Base-by-base conservation (phyloP, 169 alveolate species). In the Plasmodium cynomolgi region DNA sequence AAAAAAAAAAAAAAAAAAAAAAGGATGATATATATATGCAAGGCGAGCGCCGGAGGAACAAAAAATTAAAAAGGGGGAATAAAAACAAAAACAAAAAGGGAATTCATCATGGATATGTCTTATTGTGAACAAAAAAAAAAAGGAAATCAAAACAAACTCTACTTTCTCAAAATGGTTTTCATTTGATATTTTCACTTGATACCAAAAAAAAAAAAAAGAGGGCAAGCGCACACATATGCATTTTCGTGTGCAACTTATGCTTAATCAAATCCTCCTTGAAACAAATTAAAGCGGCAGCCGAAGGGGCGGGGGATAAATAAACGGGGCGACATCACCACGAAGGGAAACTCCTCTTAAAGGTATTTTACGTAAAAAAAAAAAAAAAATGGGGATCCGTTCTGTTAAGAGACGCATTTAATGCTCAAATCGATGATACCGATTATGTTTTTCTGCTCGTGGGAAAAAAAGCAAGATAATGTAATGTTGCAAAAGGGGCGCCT, bases 361-460 rank as follows among this genome's bases (percentile, higher is more conserved):
- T 80, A 34, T 80, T 71, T 44, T 50, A 7, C 31, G 33, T 74
- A 74, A 73, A 75, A 75, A 84, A 72, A 71, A 72, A 23, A 17
- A 79, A 79, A 20, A 80, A 72, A 31, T 31, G 50, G 29, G 71
- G 34, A 23, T 50, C 54, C 50, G 17, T 68, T 26, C 31, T 31
- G 34, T 41, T 85, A 74, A 4, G 84, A 75, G 58, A 85, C 84
- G 83, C 81, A 77, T 37, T 85, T 85, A 50, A 85, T 77, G 62
- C 41, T 85, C 93, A 85, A 85, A 85, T 85, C 93, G 31, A 85
- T 85, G 39, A 85, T 85, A n/a, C 93, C 93, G 39, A 85, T 74
- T 23, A 74, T 85, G 29, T 85, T 74, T 56, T 85, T 74, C 93
- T 85, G 80, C 68, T 74, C 56, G 71, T 26, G 85, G 85, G n/a